These are phyloP conservation scores for Kregervanrija fluxuum DNA, from an alignment of 805 yeast genomes.

Conservation along the genomic window DNA sequence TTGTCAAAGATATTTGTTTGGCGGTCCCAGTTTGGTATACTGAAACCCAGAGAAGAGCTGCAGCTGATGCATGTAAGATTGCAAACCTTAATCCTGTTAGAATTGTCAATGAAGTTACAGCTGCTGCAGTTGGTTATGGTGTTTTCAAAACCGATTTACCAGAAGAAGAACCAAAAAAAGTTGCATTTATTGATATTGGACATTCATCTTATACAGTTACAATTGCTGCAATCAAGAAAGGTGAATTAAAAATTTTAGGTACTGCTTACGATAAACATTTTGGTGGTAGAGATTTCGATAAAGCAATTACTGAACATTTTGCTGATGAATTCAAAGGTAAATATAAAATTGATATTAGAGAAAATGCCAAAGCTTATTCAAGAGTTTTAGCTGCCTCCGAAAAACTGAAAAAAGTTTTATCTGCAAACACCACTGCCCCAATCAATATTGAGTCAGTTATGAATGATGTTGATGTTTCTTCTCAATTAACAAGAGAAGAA, in stretches of 20 bases:
- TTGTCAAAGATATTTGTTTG: conserved; percentile 79
- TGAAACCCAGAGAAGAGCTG: conserved; percentile 93
- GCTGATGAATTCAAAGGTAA: conserved; percentile 87
- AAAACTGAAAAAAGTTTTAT: conserved; percentile 88
- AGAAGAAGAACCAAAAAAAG: conserved; percentile 83
- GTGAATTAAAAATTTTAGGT: conserved; percentile 90
- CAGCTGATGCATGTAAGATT: conserved; percentile 88
- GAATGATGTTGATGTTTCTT: conserved; percentile 93
- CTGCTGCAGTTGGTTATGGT: conserved; percentile 99
- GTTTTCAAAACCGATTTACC: conserved; percentile 96
- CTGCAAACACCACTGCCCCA: conserved; percentile 94
- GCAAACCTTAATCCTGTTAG: conserved; percentile 98
- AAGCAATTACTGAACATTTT: conserved; percentile 89
- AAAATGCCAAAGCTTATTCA: conserved; percentile 91
- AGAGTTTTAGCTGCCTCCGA: conserved; percentile 91
- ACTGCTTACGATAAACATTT: conserved; percentile 91
- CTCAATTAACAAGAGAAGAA: conserved; percentile 83
- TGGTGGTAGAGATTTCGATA: conserved; percentile 97
- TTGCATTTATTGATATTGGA: conserved; percentile 95
- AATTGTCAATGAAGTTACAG: conserved; percentile 94
- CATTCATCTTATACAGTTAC: conserved; percentile 91
- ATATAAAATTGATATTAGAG: conserved; percentile 87
- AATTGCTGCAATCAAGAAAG: conserved; percentile 87
- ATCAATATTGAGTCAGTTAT: conserved; percentile 92
- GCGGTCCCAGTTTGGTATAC: conserved; percentile 98